phyloP scores from a whole-genome alignment of 768 basidiomycete genomes.

The Pulveroboletus sp. region DNA sequence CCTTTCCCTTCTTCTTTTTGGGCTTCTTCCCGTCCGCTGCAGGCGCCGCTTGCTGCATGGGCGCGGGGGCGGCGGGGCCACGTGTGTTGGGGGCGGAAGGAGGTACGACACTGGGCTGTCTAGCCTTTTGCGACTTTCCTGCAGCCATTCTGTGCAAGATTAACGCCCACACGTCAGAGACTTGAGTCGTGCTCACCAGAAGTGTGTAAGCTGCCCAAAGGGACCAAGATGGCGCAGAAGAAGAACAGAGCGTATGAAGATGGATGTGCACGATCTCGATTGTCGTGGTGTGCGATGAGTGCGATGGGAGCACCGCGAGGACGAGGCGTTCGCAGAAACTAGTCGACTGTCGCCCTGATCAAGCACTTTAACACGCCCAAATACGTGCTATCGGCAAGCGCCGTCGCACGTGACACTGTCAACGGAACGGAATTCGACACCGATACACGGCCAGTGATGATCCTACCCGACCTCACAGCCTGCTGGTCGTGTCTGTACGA shows the following conservation, averaged over 20 bases:
- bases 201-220: slow-evolving; percentile 4
- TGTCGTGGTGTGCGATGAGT: slow-evolving; percentile 16
- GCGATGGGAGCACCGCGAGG: slow-evolving; percentile 20
- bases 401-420: slow-evolving; percentile 27
- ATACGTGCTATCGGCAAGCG: slow-evolving; percentile 29
- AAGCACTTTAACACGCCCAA: slow-evolving; percentile 29
- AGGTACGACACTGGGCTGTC: slow-evolving; percentile 11
- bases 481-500: background rate
- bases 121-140: slow-evolving; percentile 29
- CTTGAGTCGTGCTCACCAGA: slow-evolving; percentile 13
- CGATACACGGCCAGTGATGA: no score
- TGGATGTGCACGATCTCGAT: slow-evolving; percentile 14
- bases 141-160: slow-evolving; percentile 28
- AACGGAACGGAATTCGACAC: slow-evolving; percentile 11
- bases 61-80: slow-evolving; percentile 5
- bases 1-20: slow-evolving; percentile 47
- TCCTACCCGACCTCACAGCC: no score
- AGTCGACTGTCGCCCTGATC: slow-evolving; percentile 23
- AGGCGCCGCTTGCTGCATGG: slow-evolving; percentile 7
- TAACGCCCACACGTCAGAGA: slow-evolving; percentile 5
- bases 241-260: background rate
- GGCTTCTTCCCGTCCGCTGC: slow-evolving; percentile 34
- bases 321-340: slow-evolving; percentile 11
- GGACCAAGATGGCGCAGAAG: background rate
- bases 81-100: slow-evolving; percentile 7